These are phyloP conservation scores for Penicillium fimorum DNA, from an alignment of 495 filamentous ascomycete species.

Conservation along the genomic window DNA sequence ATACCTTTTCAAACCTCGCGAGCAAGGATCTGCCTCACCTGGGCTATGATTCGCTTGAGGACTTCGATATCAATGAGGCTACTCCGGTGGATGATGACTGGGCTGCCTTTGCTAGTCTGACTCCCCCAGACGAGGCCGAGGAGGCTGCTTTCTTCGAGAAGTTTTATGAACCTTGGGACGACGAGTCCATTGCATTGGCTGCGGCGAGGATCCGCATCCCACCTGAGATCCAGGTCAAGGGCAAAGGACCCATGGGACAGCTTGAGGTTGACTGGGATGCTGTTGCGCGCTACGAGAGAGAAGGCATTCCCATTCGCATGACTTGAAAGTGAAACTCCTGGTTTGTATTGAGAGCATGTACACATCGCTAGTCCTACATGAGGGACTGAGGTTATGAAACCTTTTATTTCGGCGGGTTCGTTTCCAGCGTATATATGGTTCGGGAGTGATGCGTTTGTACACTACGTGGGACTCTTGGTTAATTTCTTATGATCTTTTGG, in stretches of 20 bases:
- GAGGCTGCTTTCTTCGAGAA: constrained; percentile 13
- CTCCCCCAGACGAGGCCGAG: constrained; percentile 26
- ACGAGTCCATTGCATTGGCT: constrained; percentile 15
- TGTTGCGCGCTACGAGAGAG: constrained; percentile 7
- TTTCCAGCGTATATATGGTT: constrained; percentile 26
- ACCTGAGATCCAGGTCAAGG: constrained; percentile 13
- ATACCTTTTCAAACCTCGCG: constrained; percentile 39
- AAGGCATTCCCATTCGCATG: constrained; percentile 1
- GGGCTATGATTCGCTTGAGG: constrained; percentile 39
- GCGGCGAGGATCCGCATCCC: constrained; percentile 22
- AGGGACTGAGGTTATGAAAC: constrained; percentile 19
- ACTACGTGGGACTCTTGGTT: constrained; percentile 23
- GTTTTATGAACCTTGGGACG: constrained; percentile 22
- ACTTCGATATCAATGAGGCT: constrained; percentile 44
- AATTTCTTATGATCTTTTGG: constrained; percentile 3
- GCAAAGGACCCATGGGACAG: neutral
- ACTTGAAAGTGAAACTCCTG: constrained; percentile 8
- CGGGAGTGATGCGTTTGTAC: constrained; percentile 28
- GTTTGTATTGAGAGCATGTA: constrained; percentile 7
- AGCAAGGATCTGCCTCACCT: constrained; percentile 26
- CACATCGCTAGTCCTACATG: constrained; percentile 20
- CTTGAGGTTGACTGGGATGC: constrained; percentile 13
- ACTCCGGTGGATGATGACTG: constrained; percentile 46
- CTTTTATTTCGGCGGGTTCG: constrained; percentile 13
- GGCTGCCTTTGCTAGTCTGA: constrained; percentile 34